phyloP scores from a whole-genome alignment of 192 early-diverging fungal species.

The Coemansia guatemalensis region DNA sequence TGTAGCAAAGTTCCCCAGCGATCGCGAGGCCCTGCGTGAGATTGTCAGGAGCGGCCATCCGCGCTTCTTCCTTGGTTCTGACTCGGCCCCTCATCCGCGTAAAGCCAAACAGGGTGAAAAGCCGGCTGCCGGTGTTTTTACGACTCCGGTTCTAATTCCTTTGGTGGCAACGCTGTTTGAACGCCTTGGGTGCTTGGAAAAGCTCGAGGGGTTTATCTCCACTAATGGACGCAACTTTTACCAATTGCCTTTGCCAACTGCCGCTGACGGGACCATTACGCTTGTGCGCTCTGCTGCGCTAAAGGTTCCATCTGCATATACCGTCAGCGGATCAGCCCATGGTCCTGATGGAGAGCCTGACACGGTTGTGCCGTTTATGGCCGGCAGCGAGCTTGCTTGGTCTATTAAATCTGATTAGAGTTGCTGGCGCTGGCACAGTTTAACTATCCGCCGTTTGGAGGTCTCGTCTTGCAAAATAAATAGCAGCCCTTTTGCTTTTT shows the following conservation, averaged over 20 bases:
- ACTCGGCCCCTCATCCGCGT: conserved; percentile 93
- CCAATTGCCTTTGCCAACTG: conserved; percentile 58
- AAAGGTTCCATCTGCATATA: conserved; percentile 28
- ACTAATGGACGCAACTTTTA: conserved; percentile 87
- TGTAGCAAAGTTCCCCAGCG: conserved; percentile 93
- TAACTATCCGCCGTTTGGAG: too few relatives aligned
- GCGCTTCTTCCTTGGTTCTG: conserved; percentile 95
- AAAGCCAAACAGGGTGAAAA: conserved; percentile 77
- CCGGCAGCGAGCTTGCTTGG: conserved; percentile 68
- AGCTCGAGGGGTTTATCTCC: conserved; percentile 78
- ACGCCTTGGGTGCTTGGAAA: conserved; percentile 78
- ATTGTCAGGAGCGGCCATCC: conserved; percentile 85
- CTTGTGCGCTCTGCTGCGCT: conserved; percentile 20
- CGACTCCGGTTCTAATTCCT: conserved; percentile 77
- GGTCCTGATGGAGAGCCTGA: conserved; percentile 7
- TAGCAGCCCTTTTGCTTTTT: too few relatives aligned
- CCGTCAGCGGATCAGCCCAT: not conserved
- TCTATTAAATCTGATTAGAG: conserved; percentile 41
- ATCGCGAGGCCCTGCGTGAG: conserved; percentile 83
- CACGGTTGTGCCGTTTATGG: conserved; percentile 83
- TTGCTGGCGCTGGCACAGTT: not conserved
- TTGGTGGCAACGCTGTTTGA: conserved; percentile 91
- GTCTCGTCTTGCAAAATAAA: too few relatives aligned
- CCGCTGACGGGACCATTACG: conserved; percentile 21
- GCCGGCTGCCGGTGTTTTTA: conserved; percentile 90